Percentiles rank a stretch among this genome's conserved stretches.
These are phyloP conservation scores for Diaporthe batatas DNA, from an alignment of 2,329 filamentous ascomycete genomes.

Conservation along the genomic window DNA sequence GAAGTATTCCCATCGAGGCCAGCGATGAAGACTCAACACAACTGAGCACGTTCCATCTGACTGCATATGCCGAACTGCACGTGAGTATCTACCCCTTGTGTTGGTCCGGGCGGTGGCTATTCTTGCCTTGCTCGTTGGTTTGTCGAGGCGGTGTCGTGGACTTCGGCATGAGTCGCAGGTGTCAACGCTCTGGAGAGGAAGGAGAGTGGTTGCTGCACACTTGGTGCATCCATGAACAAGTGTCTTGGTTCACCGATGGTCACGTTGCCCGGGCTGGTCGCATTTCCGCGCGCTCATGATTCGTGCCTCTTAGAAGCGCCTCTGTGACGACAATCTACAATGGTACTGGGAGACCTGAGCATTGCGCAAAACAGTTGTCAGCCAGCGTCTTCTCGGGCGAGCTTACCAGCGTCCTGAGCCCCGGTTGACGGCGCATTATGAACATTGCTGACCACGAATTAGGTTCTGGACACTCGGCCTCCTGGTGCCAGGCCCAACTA, in stretches of 20 bases:
- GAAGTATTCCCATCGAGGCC: slow-evolving; percentile 75
- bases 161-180: slow-evolving; percentile 7
- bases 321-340: not conserved
- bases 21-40: slow-evolving; percentile 78
- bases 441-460: slow-evolving; percentile 46
- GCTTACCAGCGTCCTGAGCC: not conserved
- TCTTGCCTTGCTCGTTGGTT: not conserved
- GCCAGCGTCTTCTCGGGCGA: not conserved
- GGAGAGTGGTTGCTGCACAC: not conserved
- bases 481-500: slow-evolving; percentile 82
- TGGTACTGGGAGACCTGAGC: no score
- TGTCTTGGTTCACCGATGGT: slow-evolving; percentile 3
- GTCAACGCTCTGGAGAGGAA: not conserved
- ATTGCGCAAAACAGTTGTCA: not conserved
- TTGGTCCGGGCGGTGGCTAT: not conserved
- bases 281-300: not conserved
- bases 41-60: slow-evolving; percentile 75
- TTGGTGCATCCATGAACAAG: not conserved
- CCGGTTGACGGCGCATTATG: not conserved
- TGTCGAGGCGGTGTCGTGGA: not conserved
- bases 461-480: slow-evolving; percentile 87
- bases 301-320: not conserved
- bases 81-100: slow-evolving; percentile 66
- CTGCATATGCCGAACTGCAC: slow-evolving; percentile 82
- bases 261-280: slow-evolving; percentile 2